phyloP scores from a whole-genome alignment of 2,329 filamentous ascomycete species.

The Neospermospora avenae region DNA sequence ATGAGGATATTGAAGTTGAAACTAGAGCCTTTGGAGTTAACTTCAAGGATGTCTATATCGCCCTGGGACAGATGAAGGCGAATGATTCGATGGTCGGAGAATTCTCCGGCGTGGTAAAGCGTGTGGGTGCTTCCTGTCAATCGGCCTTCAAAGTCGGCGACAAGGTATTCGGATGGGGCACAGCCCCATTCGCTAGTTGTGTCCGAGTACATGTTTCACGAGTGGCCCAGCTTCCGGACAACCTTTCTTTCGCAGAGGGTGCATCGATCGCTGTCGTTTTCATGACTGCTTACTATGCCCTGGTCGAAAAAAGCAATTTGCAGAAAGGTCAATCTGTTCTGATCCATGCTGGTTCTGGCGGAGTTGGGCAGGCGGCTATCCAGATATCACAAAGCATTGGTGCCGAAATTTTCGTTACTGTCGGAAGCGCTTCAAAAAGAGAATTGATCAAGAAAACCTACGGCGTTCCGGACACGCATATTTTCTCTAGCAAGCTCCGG shows the following conservation, averaged over 20 bases:
- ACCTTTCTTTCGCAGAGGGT: constrained; percentile 9
- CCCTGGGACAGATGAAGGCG: neutral
- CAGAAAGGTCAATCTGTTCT: constrained; percentile 30
- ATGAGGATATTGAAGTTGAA: constrained; percentile 11
- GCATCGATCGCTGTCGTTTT: constrained; percentile 41
- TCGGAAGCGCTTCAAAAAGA: constrained; percentile 37
- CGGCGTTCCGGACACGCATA: neutral
- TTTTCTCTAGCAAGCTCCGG: constrained; percentile 16
- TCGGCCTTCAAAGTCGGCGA: constrained; percentile 12
- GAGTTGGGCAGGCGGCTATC: constrained; percentile 25
- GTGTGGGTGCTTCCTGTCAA: neutral
- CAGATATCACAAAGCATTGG: constrained; percentile 32
- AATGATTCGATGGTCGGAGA: neutral
- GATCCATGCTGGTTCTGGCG: constrained; percentile 18
- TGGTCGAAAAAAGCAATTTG: constrained; percentile 39
- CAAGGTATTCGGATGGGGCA: constrained; percentile 22
- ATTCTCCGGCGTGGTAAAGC: neutral
- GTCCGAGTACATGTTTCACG: constrained; percentile 26
- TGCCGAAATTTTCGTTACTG: constrained; percentile 42
- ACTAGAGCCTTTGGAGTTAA: constrained; percentile 22
- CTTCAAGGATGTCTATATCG: neutral
- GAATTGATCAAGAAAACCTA: neutral
- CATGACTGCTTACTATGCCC: constrained; percentile 42
- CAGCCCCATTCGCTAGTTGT: constrained; percentile 24
- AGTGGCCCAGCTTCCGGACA: constrained; percentile 20